Evolutionary conservation across 2,329 filamentous ascomycete genomes (phyloP), one percentile per base, ranked within the genome.

Genomic region (Lecanicillium sp.): DNA sequence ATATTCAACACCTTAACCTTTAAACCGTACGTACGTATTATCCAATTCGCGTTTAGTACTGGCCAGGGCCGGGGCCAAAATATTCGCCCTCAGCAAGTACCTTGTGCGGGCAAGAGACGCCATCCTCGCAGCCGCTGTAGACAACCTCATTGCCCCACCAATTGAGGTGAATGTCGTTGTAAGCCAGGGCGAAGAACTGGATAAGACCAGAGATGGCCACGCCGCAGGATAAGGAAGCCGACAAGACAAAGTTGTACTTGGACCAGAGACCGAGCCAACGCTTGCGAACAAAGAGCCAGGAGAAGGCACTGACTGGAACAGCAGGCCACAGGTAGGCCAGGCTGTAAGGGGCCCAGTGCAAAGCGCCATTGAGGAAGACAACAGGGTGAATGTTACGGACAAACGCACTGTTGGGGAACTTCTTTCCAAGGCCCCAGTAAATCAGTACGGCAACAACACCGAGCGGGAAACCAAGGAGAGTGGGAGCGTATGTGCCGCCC

Each of bases 191-290:
- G 36, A 67, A 65, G 48, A 66, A 66, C 19, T 66, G 65, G 18
- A 67, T 52, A 13, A 67, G 56, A 0, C 60, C 62, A 0, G 62
- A 56, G 2, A 67, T 55, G 4, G 63, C 64, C 16, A 65, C 56
- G 5, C 61, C 63, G 2, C 56, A 59, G 41, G 65, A 62, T 6
- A 66, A 51, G 0, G 62, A 62, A n/a, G 63, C 63, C 9, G 62
- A 64, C 11, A 67, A 50, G 6, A 67, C 57, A 39, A 64, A 67
- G 40, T 65, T 50, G 33, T 50, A 50, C 47, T 70, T 71, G 40
- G 64, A 62, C 68, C 71, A 74, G 45, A 71, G 64, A 5, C 51
- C 60, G 22, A 69, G 57, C 46, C 62, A 67, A 4, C 67, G 57
- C 19, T 52, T 53, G 47, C 63, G 65, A 43, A 70, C 48, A 47